Evolutionary conservation across 225 moss, liverwort and hornwort genomes (phyloP).

Genomic region (Antitrichia curtipendula): DNA sequence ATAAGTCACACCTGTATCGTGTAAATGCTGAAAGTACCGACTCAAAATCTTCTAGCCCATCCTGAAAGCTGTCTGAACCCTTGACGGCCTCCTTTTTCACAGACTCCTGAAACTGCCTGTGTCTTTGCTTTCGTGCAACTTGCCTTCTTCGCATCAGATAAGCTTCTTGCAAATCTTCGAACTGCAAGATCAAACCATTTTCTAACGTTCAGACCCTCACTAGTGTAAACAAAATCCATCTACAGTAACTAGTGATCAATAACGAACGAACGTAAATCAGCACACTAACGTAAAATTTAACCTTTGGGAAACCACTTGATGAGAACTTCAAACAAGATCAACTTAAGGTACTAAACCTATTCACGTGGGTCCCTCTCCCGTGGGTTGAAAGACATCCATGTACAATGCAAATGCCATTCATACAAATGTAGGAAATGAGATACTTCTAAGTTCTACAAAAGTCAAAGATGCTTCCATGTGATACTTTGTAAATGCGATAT

Average conservation of each 20-base stretch:
- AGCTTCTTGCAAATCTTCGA: constrained; percentile 93
- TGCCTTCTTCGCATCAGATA: constrained; percentile 69
- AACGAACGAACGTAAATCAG: background rate
- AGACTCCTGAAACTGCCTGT: constrained; percentile 34
- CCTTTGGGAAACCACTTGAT: background rate
- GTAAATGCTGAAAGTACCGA: constrained; percentile 79
- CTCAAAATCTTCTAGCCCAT: constrained; percentile 82
- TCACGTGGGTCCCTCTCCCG: background rate
- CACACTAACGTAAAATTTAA: background rate
- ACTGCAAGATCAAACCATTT: constrained; percentile 12
- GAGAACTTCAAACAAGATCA: background rate
- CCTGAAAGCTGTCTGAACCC: constrained; percentile 12
- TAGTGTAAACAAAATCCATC: background rate
- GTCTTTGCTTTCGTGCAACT: constrained; percentile 34
- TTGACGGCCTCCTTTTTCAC: constrained; percentile 1
- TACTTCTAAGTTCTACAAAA: background rate
- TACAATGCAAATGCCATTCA: background rate
- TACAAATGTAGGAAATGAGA: background rate
- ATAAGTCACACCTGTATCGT: constrained; percentile 21
- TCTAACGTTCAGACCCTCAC: background rate
- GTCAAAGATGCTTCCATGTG: background rate
- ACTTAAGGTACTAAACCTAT: background rate
- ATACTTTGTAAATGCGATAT: background rate
- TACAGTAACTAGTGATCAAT: background rate
- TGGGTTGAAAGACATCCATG: background rate